Evolutionary conservation across 2,329 filamentous ascomycete genomes (phyloP), one percentile per base, ranked within the genome.

Genomic region (Calonectria hongkongensis): DNA sequence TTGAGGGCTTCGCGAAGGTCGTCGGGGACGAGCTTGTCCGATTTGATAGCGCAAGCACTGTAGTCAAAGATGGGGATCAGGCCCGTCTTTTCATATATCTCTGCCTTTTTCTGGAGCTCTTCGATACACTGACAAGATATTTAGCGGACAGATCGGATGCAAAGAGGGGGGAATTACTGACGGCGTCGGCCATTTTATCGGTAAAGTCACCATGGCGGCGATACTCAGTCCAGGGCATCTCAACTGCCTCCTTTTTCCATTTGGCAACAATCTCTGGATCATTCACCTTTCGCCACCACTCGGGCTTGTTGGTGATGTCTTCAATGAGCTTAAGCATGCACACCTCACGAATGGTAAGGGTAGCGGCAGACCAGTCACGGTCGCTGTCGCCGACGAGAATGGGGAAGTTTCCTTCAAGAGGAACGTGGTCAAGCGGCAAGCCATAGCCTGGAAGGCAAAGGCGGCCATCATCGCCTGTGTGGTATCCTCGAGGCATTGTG

Each of bases 1-100:
- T 78, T 83, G 3, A 94, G 83, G 1, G 83, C 80, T 1, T 86
- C 18, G 5, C 71, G 68, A 3, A 84, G 76, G 0, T 74, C 75
- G 0, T 77, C 54, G 1, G 77, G 56, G 15, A 84, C 54, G 39
- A 82, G 60, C 2, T 71, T 76, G 60, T 85, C 84, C 0, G 84
- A 84, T 73, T 85, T 85, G 74, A 85, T 75, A 51, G 79, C 83
- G 58, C 76, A 78, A 6, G 78, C 75, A 12, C 70, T 74, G 27
- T 81, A 81, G 68, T 85, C 84, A 54, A 84, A 76, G 27, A 84
- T 76, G 6, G 83, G 81, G 2, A 85, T 77, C 0, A 84, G 70
- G 0, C 83, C 78, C 0, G 82, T 83, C 21, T 79, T 62, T 67
- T 85, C 74, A 33, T 81, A 85, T 2, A 84, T 50, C 0, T 76